phyloP scores from a whole-genome alignment of 441 rosid species.

The Geranium incanum region DNA sequence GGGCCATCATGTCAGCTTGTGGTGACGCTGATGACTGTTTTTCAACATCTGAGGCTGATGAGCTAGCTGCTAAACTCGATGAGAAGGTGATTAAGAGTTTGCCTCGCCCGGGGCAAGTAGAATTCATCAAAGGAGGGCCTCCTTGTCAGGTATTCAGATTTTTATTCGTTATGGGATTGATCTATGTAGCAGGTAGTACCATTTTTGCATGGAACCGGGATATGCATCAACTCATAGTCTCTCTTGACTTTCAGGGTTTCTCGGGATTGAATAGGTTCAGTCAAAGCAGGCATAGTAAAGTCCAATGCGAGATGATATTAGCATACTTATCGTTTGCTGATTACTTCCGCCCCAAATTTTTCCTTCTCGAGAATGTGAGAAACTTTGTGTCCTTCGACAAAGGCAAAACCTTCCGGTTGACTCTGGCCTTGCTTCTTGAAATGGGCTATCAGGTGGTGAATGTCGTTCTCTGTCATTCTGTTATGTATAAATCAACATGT shows the following conservation, averaged over 20 bases:
- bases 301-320: constrained; percentile 85
- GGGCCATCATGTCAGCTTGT: constrained; percentile 71
- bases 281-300: constrained; percentile 71
- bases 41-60: constrained; percentile 64
- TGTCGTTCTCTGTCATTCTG: constrained; percentile 5
- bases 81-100: constrained; percentile 48
- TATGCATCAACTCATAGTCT: neutral
- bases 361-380: constrained; percentile 87
- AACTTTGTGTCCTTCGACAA: constrained; percentile 74
- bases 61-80: constrained; percentile 48
- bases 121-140: constrained; percentile 93
- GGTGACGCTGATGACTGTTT: constrained; percentile 80
- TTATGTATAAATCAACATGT: neutral
- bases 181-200: neutral
- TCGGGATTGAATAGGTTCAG: constrained; percentile 86
- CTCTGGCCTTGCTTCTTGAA: constrained; percentile 84
- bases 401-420: constrained; percentile 75
- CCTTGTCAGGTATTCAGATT: constrained; percentile 69
- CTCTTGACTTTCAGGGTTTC: constrained; percentile 58
- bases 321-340: constrained; percentile 85
- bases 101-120: constrained; percentile 82
- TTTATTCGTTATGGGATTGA: neutral
- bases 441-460: constrained; percentile 87
- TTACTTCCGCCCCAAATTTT: constrained; percentile 77
- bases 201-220: neutral